Evolutionary conservation across 1,284 basidiomycete genomes (phyloP), one percentile per base, ranked within the genome.

Genomic region (Vanrija pseudolonga): DNA sequence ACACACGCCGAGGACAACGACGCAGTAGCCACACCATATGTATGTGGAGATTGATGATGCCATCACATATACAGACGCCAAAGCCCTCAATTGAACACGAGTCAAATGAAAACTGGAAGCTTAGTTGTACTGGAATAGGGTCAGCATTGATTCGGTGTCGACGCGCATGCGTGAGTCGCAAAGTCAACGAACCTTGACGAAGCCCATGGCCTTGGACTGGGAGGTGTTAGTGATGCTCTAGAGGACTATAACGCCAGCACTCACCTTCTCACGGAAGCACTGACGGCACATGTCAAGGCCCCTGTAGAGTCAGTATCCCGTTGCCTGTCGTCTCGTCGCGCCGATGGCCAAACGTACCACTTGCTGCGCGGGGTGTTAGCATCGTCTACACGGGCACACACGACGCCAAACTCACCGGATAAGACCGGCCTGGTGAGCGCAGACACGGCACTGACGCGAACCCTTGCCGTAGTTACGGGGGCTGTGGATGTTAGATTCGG

Each of bases 271-370:
- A 71, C 93, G 89, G 88, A 96, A 96, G 81, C 92, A 96, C 80
- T 96, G 92, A 79, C 92, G 89, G 83, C 92, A 96, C 70, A 95
- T 88, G 81, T 95, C 90, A 72, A 96, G 85, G 57, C 91, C 90
- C 80, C 69, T 69, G 55, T 15, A 47, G 22, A 48, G 19, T 56
- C 44, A 51, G 47, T 22, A 26, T 41, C 17, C 6, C 11, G 20
- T 24, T 18, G 43, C 11, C 12, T 12, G 11, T 22, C 28, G 32
- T 8, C n/a, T 24, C 28, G 14, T 18, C 28, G 26, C 28, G 24
- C 45, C 6, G 19, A 28, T 36, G 3, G 18, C 19, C 26, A 26
- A 32, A 53, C 23, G 20, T 64, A 67, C 69, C 69, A 71, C 61
- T 69, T 69, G 51, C 65, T 67, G 53, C 32, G 53, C 32, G 32